Evolutionary conservation across 2,329 filamentous ascomycete genomes (phyloP), one percentile per base, ranked within the genome.

Genomic region (Ambrosiella beaveri): DNA sequence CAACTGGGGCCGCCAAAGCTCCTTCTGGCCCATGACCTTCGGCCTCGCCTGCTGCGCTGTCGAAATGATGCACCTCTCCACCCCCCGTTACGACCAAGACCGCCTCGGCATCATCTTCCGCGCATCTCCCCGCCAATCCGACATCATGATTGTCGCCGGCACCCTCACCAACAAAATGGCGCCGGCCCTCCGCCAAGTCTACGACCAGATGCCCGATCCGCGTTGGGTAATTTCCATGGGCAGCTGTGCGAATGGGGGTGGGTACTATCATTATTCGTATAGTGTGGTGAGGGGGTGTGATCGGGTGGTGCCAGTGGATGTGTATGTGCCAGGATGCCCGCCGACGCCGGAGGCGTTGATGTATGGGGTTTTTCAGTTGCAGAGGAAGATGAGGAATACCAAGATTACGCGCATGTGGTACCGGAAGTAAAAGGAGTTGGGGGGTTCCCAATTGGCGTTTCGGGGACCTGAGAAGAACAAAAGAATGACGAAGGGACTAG

Each of bases 161-260:
- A 95, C 89, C 37, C 79, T 95, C 62, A 94, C 88, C 65, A 95
- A 95, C 77, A 95, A 95, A 76, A 95, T 95, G 89, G 88, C 88
- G 0, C 88, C 89, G 1, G 89, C 89, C 39, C 74, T 95, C 67
- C 79, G 89, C 70, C 87, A 93, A 73, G 85, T 94, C 62, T 95
- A 95, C 74, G 89, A 95, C 71, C 89, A 95, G 75, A 95, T 95
- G 88, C 88, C 88, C 37, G 88, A 95, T 38, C 88, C 88, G 15
- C 79, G 85, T 67, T 95, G 88, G 88, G 88, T 91, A 65, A 70
- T 81, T 66, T 86, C 82, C 65, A 91, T 91, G 86, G 86, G 86
- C 11, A 86, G 82, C 66, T 91, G 86, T 69, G 86, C 86, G 61
- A 90, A 90, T 70, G 86, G 86, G 56, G 86, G 86, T 62, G 86